These are phyloP conservation scores for Picea abies DNA, from an alignment of 83 land plant genomes.

Conservation along the genomic window DNA sequence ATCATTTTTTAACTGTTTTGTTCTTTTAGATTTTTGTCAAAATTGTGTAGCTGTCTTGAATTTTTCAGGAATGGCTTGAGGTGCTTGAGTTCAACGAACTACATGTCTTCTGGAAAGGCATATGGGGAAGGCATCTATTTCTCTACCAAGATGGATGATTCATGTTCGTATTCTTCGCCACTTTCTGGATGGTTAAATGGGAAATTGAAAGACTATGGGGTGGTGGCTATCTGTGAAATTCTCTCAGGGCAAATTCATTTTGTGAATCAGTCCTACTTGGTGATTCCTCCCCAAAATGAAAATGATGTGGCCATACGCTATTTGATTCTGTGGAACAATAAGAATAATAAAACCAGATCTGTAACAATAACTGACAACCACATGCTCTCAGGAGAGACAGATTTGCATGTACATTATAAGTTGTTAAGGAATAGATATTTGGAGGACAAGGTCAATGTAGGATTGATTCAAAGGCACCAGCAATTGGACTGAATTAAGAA, in stretches of 20 bases:
- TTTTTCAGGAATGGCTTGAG: slow-evolving; percentile 4
- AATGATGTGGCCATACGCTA: slow-evolving; percentile 10
- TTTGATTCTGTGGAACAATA: background rate
- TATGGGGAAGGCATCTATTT: slow-evolving; percentile 8
- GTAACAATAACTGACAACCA: background rate
- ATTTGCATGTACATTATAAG: slow-evolving; percentile 6
- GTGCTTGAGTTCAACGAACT: background rate
- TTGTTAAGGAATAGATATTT: background rate
- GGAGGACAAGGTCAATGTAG: background rate
- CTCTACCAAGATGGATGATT: background rate
- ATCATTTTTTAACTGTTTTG: too few species aligned
- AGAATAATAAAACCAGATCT: background rate
- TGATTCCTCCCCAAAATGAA: background rate
- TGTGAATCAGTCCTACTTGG: background rate
- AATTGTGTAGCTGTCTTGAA: background rate
- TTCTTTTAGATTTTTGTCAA: too few species aligned
- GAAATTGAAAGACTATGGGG: background rate
- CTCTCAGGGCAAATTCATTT: background rate
- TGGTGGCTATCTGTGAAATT: slow-evolving; percentile 7
- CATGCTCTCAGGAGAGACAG: background rate
- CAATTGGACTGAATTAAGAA: background rate
- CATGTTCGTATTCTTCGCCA: background rate
- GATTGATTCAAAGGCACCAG: background rate
- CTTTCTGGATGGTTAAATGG: background rate
- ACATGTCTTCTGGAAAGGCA: slow-evolving; percentile 10